Evolutionary conservation across 768 basidiomycete species (phyloP).

Genomic region (Lentinula lateritia): DNA sequence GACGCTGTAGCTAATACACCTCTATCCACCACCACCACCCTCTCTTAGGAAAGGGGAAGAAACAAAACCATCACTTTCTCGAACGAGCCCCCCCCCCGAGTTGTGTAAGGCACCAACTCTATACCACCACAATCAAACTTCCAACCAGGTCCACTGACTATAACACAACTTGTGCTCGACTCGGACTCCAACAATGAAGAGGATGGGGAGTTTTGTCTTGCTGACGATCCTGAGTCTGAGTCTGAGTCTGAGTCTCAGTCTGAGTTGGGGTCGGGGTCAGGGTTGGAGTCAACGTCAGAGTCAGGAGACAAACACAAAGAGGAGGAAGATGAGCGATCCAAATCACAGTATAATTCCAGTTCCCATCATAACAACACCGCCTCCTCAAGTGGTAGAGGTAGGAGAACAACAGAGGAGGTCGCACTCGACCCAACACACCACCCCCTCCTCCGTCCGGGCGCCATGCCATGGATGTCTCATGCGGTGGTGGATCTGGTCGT

Average conservation of each 20-base stretch:
- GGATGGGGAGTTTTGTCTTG: background rate
- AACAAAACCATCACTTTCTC: conserved; percentile 46
- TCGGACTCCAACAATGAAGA: conserved; percentile 3
- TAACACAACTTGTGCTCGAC: background rate
- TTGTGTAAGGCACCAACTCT: conserved; percentile 16
- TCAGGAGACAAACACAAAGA: too few species aligned
- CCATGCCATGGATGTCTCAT: conserved; percentile 64
- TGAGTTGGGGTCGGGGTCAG: background rate
- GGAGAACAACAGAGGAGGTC: conserved; percentile 35
- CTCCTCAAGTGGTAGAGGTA: too few species aligned
- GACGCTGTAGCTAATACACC: conserved; percentile 49
- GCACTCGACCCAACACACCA: conserved; percentile 52
- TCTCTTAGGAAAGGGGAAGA: conserved; percentile 45
- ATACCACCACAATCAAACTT: conserved; percentile 16
- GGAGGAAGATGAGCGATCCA: too few species aligned
- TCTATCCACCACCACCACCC: conserved; percentile 35
- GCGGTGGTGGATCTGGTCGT: conserved; percentile 62
- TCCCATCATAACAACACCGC: too few species aligned
- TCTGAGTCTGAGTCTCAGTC: conserved; percentile 21
- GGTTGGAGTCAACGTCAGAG: conserved; percentile 17
- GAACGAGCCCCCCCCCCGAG: conserved; percentile 44
- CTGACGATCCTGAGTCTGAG: conserved; percentile 39
- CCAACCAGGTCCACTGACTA: background rate
- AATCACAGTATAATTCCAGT: too few species aligned
- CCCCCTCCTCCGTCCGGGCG: conserved; percentile 59